Evolutionary conservation across 2,329 filamentous ascomycete genomes (phyloP).

Genomic region (Aspergillus melleus): DNA sequence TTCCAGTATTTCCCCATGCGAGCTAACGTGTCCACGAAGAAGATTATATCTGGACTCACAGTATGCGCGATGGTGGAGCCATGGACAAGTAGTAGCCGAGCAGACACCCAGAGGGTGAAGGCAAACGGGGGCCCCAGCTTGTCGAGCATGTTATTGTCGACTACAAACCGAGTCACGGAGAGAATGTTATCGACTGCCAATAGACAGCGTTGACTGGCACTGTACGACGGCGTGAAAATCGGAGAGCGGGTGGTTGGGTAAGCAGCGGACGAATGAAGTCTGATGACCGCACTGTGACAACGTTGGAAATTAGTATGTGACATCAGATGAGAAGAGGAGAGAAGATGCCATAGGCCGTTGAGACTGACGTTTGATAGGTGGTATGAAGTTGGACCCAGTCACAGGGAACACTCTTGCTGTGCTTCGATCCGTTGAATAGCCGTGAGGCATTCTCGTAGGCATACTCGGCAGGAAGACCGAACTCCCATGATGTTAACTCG

Average conservation of each 20-base stretch:
- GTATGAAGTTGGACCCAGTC: constrained; percentile 90
- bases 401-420: constrained; percentile 70
- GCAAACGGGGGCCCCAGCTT: constrained; percentile 88
- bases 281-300: constrained; percentile 67
- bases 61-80: constrained; percentile 86
- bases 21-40: constrained; percentile 78
- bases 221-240: constrained; percentile 87
- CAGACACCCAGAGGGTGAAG: constrained; percentile 89
- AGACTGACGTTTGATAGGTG: constrained; percentile 74
- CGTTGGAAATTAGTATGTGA: constrained; percentile 21
- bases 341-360: background rate
- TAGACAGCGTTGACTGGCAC: constrained; percentile 79
- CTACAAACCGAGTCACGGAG: constrained; percentile 74
- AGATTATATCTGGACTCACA: constrained; percentile 73
- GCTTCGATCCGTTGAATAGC: constrained; percentile 66
- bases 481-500: constrained; percentile 79
- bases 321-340: background rate
- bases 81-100: constrained; percentile 82
- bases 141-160: constrained; percentile 69
- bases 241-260: constrained; percentile 86
- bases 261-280: constrained; percentile 86
- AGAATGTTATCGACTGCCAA: constrained; percentile 81
- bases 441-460: constrained; percentile 71
- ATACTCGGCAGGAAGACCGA: constrained; percentile 77
- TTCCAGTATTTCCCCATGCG: constrained; percentile 84